Conservation (phyloP, 148 eudicot species). For the Fagopyrum tataricum region DNA sequence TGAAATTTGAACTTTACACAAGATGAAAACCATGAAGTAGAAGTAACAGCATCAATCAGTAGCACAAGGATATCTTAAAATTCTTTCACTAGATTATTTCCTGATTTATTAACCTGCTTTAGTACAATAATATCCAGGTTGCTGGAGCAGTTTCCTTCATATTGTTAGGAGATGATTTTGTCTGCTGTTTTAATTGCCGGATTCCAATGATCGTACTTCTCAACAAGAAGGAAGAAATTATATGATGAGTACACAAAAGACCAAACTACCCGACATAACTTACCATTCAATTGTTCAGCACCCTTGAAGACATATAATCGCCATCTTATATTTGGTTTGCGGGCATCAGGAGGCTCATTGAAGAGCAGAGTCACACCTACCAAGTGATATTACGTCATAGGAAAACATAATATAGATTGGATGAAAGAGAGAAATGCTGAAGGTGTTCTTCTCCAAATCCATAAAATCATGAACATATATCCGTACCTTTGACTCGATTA, state of each 20-base stretch:
- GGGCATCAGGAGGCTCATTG: too few relatives aligned
- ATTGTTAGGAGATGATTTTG: neutral
- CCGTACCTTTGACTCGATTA: conserved; percentile 78
- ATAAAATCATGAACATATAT: neutral
- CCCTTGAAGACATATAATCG: too few relatives aligned
- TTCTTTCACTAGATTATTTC: neutral
- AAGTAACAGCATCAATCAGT: neutral
- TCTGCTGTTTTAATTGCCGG: neutral
- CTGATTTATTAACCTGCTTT: neutral
- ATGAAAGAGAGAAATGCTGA: neutral
- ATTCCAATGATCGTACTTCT: neutral
- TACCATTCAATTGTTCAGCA: too few relatives aligned
- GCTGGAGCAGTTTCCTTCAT: neutral
- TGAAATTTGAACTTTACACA: neutral
- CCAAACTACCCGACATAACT: too few relatives aligned
- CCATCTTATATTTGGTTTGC: too few relatives aligned
- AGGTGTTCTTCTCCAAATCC: conserved; percentile 5
- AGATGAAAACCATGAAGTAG: neutral
- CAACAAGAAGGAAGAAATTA: neutral
- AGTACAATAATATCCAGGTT: neutral
- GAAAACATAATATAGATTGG: neutral
- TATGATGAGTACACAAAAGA: too few relatives aligned
- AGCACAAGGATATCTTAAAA: neutral
- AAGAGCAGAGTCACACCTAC: too few relatives aligned
- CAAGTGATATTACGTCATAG: too few relatives aligned